These are phyloP conservation scores for Persicaria maculosa DNA, from an alignment of 148 eudicot genomes.

Conservation along the genomic window DNA sequence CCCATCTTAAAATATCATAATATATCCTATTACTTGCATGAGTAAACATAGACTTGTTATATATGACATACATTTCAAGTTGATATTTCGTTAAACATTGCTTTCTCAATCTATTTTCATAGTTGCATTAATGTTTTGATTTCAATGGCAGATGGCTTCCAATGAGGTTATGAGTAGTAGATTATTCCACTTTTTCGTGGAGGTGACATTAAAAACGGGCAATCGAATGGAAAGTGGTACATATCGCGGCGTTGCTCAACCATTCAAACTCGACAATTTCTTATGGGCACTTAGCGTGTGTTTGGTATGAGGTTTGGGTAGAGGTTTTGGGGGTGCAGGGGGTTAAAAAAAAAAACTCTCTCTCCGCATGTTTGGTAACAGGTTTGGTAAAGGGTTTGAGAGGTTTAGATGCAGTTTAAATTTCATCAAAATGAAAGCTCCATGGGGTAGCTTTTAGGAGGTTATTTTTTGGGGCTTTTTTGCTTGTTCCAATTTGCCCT, in stretches of 20 bases:
- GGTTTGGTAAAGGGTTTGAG: too few species aligned
- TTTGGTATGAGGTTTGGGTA: too few species aligned
- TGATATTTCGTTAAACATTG: background rate
- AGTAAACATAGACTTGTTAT: background rate
- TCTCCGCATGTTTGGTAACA: too few species aligned
- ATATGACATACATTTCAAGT: background rate
- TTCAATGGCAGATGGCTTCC: constrained; percentile 60
- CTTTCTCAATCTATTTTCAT: background rate
- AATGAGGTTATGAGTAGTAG: constrained; percentile 62
- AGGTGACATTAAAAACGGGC: constrained; percentile 85
- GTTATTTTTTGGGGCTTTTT: too few species aligned
- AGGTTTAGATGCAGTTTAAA: too few species aligned
- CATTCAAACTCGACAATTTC: constrained; percentile 78
- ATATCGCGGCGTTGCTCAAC: constrained; percentile 86
- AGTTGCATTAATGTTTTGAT: background rate
- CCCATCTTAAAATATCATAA: too few species aligned
- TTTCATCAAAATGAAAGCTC: too few species aligned
- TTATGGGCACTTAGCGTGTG: constrained; percentile 52
- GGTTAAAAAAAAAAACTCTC: too few species aligned
- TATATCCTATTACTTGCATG: too few species aligned
- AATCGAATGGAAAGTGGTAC: constrained; percentile 95
- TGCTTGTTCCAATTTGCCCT: too few species aligned
- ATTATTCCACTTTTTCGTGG: constrained; percentile 68
- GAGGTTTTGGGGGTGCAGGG: too few species aligned
- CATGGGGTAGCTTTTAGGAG: too few species aligned